These are phyloP conservation scores for Thraustochytrium sp. DNA, from an alignment of 352 stramenopile genomes.

Conservation along the genomic window DNA sequence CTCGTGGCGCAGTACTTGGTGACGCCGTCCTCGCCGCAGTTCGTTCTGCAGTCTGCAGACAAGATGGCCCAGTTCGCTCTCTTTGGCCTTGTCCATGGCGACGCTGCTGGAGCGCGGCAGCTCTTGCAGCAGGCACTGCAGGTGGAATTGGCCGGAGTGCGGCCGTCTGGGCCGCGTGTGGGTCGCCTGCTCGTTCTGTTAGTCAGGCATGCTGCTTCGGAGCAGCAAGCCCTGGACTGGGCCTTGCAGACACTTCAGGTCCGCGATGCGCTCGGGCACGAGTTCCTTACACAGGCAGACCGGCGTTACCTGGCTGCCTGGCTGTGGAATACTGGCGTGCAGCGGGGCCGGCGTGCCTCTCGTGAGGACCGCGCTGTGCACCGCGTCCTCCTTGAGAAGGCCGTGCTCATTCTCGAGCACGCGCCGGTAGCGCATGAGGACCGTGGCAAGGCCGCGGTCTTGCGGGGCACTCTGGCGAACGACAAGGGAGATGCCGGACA, in stretches of 20 bases:
- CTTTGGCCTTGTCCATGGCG: background rate
- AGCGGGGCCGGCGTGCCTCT: background rate
- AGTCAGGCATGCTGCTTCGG: background rate
- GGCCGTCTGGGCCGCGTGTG: background rate
- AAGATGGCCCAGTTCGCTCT: background rate
- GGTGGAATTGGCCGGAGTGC: background rate
- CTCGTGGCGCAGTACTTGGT: background rate
- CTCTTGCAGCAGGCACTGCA: conserved; percentile 8
- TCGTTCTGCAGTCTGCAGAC: background rate
- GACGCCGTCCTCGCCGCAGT: background rate
- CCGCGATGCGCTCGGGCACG: background rate
- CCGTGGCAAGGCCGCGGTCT: background rate
- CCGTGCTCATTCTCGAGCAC: background rate
- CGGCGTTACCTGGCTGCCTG: background rate
- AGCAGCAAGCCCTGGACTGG: background rate
- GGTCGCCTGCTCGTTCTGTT: background rate
- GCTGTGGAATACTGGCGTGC: conserved; percentile 5
- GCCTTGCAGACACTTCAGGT: background rate
- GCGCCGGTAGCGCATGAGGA: background rate
- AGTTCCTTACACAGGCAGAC: background rate
- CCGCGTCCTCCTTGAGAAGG: background rate
- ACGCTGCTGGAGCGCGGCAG: background rate
- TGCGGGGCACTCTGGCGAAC: too few species aligned
- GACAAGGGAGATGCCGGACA: too few species aligned
- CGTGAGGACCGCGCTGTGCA: too few species aligned